Evolutionary conservation across 2,329 filamentous ascomycete species (phyloP).

Genomic region (Penicillium sp.): DNA sequence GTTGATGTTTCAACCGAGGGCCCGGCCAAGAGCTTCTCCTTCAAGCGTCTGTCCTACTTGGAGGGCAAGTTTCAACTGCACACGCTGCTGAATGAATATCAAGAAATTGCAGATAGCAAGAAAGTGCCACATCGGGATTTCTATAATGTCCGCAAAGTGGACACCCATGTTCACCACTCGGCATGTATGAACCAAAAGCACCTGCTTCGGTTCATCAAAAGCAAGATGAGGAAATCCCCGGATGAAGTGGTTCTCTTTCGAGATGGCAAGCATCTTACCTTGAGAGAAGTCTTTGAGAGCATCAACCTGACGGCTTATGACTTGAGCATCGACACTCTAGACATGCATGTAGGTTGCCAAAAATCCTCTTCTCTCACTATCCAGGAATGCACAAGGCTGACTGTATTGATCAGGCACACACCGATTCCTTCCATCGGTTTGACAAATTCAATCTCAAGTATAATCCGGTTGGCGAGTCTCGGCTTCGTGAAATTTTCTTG

Average conservation of each 20-base stretch:
- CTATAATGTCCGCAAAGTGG: constrained; percentile 97
- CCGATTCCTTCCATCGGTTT: constrained; percentile 95
- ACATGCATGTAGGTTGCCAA: constrained; percentile 96
- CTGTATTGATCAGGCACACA: constrained; percentile 62
- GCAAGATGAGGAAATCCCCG: constrained; percentile 98
- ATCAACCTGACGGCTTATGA: constrained; percentile 98
- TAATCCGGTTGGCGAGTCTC: constrained; percentile 92
- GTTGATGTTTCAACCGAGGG: constrained; percentile 89
- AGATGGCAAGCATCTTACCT: constrained; percentile 84
- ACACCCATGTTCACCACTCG: constrained; percentile 98
- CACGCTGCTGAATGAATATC: constrained; percentile 87
- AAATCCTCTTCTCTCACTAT: too few species aligned
- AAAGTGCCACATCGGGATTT: constrained; percentile 97
- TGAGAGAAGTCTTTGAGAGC: constrained; percentile 91
- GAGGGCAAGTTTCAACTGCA: constrained; percentile 98
- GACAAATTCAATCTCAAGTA: constrained; percentile 99
- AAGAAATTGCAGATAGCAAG: constrained; percentile 96
- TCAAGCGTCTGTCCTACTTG: constrained; percentile 85
- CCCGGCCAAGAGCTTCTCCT: constrained; percentile 94
- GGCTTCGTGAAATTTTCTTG: constrained; percentile 92
- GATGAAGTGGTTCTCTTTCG: constrained; percentile 89
- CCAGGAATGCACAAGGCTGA: constrained; percentile 15
- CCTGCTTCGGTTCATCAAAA: constrained; percentile 95
- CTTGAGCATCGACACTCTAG: constrained; percentile 92
- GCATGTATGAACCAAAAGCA: constrained; percentile 99